Evolutionary conservation across 2,329 filamentous ascomycete genomes (phyloP), one percentile per base, ranked within the genome.

Genomic region (Aspergillus aculeatus): DNA sequence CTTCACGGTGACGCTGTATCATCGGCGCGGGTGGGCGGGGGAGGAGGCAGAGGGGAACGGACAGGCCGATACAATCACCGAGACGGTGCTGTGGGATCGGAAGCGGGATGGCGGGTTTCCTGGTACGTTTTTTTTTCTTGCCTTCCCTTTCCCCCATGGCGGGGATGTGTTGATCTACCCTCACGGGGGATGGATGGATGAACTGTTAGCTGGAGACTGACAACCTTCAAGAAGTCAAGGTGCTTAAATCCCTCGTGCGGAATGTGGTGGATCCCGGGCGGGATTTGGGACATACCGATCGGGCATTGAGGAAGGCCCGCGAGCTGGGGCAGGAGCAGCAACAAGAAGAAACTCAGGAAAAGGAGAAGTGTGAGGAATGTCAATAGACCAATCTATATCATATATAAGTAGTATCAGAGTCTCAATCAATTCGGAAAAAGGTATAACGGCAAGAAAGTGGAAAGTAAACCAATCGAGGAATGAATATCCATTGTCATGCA

Each of bases 91-190:
- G 32, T 99, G 95, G 95, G 92, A 98, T 80, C 85, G 95, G 62
- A 96, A 92, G 74, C 73, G 77, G 3, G 89, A 97, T 71, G 91
- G 91, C 31, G 93, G 95, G 0, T 99, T 99, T 76, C 95, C 94
- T 62, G 84, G 85, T 84, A 79, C 50, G 70, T 52, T 41, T 32
- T 24, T 54, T 38, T 53, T 41, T 54, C 61, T 24, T 44, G 41
- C 50, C 14, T 4, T 44, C 47, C 44, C 24, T 31, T 56, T 41
- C 50, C 50, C 31, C 41, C n/a, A n/a, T 47, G 47, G 4, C 9
- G 21, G 38, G 23, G 23, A 16, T 26, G 49, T 35, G 23, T 4
- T 26, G 49, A 26, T 52, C 47, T 38, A 11, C 31, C 53, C n/a
- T 3, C 12, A 24, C 21, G 38, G 14, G 12, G n/a, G 47, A 4